These are phyloP conservation scores for Klebsormidium nitens DNA, from an alignment of 139 green algal genomes.

Conservation along the genomic window DNA sequence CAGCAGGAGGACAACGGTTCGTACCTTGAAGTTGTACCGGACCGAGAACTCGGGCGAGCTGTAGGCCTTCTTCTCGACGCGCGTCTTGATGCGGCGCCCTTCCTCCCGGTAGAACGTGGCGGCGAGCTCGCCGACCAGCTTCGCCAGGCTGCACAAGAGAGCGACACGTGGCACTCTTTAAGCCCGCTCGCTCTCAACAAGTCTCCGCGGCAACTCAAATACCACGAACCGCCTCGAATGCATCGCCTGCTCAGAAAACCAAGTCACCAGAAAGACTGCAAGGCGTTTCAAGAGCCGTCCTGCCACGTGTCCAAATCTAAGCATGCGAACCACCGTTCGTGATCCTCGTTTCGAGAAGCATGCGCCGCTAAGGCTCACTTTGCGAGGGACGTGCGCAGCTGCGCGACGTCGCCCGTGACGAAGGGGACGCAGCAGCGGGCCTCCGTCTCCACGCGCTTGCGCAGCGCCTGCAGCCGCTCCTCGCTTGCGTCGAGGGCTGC, in stretches of 20 bases:
- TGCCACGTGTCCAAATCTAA: no score
- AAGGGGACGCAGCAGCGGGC: neutral
- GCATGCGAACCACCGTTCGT: no score
- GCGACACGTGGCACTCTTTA: no score
- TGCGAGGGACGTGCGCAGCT: slow-evolving; percentile 11
- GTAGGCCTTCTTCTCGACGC: slow-evolving; percentile 35
- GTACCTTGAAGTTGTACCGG: slow-evolving; percentile 56
- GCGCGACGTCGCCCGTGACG: neutral
- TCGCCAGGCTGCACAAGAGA: slow-evolving; percentile 39
- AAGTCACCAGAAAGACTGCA: no score
- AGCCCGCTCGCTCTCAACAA: no score
- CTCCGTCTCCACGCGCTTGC: slow-evolving; percentile 32
- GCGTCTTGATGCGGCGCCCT: slow-evolving; percentile 35
- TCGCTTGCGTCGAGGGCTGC: slow-evolving; percentile 30
- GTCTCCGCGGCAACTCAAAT: no score
- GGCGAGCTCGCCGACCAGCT: slow-evolving; percentile 42
- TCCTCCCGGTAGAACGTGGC: slow-evolving; percentile 51
- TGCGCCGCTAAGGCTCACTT: slow-evolving; percentile 20
- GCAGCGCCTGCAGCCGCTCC: slow-evolving; percentile 40
- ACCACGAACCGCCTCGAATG: no score
- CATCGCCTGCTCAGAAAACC: no score
- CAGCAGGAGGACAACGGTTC: neutral
- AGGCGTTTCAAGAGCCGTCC: no score
- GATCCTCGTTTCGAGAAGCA: no score
- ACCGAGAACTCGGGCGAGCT: slow-evolving; percentile 41